These are phyloP conservation scores for Zygosaccharomyces sapae DNA, from an alignment of 1,139 yeast genomes.

Conservation along the genomic window DNA sequence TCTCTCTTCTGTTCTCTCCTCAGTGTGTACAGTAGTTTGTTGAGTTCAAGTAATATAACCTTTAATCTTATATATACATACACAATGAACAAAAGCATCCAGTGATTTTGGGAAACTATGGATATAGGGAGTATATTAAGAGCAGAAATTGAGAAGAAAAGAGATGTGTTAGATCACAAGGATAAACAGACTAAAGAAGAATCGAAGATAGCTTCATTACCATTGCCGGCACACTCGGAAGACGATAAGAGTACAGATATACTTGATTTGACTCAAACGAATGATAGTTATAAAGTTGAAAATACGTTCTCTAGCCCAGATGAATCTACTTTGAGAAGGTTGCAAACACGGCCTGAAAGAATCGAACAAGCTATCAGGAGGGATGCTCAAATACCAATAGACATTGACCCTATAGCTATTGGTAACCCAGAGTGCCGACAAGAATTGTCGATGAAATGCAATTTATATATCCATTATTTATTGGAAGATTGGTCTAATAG, in stretches of 20 bases:
- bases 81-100: not conserved
- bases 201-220: slow-evolving; percentile 5
- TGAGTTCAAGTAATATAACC: not conserved
- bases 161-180: slow-evolving; percentile 19
- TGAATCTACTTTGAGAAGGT: slow-evolving; percentile 24
- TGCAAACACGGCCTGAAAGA: slow-evolving; percentile 33
- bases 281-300: not conserved
- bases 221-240: slow-evolving; percentile 6
- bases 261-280: slow-evolving; percentile 24
- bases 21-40: not conserved
- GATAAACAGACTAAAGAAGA: slow-evolving; percentile 6
- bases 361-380: slow-evolving; percentile 8
- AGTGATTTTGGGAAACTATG: slow-evolving; percentile 25
- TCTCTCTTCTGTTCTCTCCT: slow-evolving; percentile 9
- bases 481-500: slow-evolving; percentile 45
- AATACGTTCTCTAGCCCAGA: slow-evolving; percentile 12
- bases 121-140: slow-evolving; percentile 38
- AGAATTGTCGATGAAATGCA: slow-evolving; percentile 40
- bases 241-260: slow-evolving; percentile 12
- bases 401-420: slow-evolving; percentile 25
- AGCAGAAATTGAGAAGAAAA: slow-evolving; percentile 39
- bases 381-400: slow-evolving; percentile 33
- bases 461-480: slow-evolving; percentile 48
- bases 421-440: slow-evolving; percentile 11
- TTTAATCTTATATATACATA: not conserved